These are phyloP conservation scores for Chaetomidium leptoderma DNA, from an alignment of 495 filamentous ascomycete genomes.

Conservation along the genomic window DNA sequence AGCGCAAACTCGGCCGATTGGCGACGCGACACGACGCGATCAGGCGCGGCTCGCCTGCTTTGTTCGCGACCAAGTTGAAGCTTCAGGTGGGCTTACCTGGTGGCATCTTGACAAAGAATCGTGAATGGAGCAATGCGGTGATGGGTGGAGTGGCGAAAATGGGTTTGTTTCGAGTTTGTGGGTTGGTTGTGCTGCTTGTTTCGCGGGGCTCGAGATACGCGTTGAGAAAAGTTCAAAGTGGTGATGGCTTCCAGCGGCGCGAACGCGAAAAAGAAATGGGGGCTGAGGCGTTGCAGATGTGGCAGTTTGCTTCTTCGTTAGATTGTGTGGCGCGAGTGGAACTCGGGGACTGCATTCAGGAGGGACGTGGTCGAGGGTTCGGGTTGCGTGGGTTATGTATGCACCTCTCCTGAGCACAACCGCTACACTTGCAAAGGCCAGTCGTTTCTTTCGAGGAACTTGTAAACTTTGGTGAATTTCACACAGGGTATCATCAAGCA, in stretches of 20 bases:
- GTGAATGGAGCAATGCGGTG: too few relatives aligned
- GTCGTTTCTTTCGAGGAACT: too few relatives aligned
- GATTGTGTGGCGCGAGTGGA: background rate
- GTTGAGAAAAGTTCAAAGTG: background rate
- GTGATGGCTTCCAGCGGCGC: conserved; percentile 3
- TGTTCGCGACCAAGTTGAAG: background rate
- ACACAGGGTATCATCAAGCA: too few relatives aligned
- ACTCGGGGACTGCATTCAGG: too few relatives aligned
- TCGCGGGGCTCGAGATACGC: background rate
- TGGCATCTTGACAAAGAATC: conserved; percentile 5
- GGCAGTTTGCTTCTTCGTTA: background rate
- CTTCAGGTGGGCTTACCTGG: conserved; percentile 10
- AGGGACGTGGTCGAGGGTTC: too few relatives aligned
- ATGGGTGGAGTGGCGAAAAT: background rate
- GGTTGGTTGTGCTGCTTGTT: background rate
- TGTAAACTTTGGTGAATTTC: too few relatives aligned
- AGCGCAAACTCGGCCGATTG: background rate
- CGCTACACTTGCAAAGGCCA: too few relatives aligned
- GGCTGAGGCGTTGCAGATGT: background rate
- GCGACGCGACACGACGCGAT: conserved; percentile 10
- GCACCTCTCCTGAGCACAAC: too few relatives aligned
- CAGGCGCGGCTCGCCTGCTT: background rate
- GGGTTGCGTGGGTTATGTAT: too few relatives aligned
- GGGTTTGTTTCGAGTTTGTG: background rate
- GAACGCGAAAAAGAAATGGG: conserved; percentile 7